phyloP scores from a whole-genome alignment of 371 early-diverging fungal genomes.

The Rhizopus arrhizus region DNA sequence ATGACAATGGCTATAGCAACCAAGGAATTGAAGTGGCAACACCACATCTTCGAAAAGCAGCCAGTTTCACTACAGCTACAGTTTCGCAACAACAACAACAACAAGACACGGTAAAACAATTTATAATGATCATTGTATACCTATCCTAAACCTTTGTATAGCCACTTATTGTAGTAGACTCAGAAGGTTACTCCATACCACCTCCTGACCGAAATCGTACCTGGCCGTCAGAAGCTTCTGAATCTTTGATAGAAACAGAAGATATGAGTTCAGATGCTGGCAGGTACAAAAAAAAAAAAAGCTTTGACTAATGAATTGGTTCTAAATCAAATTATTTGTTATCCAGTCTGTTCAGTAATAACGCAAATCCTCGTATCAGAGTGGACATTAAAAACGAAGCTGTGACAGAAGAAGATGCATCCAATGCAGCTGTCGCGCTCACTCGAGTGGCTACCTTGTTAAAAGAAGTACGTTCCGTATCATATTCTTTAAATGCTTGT shows the following conservation, averaged over 20 bases:
- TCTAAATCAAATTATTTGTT: neutral
- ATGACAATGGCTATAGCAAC: neutral
- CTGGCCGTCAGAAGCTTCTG: constrained; percentile 15
- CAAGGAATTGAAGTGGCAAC: constrained; percentile 9
- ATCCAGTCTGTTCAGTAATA: constrained; percentile 9
- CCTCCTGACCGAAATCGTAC: constrained; percentile 3
- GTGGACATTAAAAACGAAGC: constrained; percentile 19
- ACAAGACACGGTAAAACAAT: neutral
- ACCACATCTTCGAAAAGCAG: neutral
- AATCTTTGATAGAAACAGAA: constrained; percentile 18
- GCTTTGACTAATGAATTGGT: neutral
- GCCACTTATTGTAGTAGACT: constrained; percentile 23
- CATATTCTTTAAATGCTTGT: neutral
- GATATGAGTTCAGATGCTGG: constrained; percentile 25
- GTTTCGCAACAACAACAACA: constrained; percentile 11
- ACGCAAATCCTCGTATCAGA: constrained; percentile 19
- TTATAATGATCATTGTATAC: neutral
- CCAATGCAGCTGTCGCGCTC: constrained; percentile 16
- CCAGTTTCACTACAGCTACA: constrained; percentile 12
- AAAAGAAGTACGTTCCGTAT: constrained; percentile 20
- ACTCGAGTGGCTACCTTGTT: constrained; percentile 23
- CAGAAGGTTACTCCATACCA: constrained; percentile 28
- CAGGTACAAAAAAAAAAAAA: constrained; percentile 14
- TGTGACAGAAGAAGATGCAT: constrained; percentile 14
- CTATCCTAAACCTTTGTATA: neutral